Evolutionary conservation across 192 early-diverging fungal species (phyloP).

Genomic region (Dissophora ornata): DNA sequence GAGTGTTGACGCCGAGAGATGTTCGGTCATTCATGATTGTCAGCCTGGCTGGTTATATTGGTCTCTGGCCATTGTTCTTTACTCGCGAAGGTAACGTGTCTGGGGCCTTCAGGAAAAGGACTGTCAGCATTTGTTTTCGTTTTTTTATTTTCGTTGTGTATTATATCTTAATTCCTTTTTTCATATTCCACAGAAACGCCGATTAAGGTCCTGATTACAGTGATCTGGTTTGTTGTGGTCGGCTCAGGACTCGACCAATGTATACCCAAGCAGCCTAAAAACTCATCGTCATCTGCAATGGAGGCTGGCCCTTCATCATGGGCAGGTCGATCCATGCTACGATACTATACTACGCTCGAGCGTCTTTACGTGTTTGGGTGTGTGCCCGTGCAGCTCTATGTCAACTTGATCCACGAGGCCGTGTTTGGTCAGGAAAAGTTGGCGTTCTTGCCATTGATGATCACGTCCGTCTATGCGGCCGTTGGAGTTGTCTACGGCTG

Average conservation of each 20-base stretch:
- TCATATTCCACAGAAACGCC: conserved; percentile 48
- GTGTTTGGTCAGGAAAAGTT: conserved; percentile 63
- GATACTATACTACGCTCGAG: conserved; percentile 55
- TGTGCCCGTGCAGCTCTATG: conserved; percentile 65
- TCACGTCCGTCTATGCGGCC: conserved; percentile 81
- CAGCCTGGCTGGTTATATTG: conserved; percentile 68
- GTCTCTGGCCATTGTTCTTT: conserved; percentile 81
- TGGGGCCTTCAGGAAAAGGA: not conserved
- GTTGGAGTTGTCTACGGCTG: conserved; percentile 81
- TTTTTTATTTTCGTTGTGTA: not conserved
- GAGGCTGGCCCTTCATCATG: conserved; percentile 6
- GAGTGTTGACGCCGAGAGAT: conserved; percentile 46
- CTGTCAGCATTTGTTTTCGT: not conserved
- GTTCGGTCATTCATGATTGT: conserved; percentile 73
- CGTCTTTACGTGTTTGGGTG: conserved; percentile 68
- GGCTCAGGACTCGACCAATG: conserved; percentile 49
- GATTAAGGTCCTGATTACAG: conserved; percentile 58
- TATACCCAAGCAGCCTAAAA: conserved; percentile 33
- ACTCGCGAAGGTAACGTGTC: conserved; percentile 64
- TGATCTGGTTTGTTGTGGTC: conserved; percentile 56
- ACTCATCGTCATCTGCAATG: not conserved
- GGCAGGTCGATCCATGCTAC: conserved; percentile 14
- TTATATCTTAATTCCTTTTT: too few relatives aligned
- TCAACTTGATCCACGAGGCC: conserved; percentile 63
- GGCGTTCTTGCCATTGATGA: conserved; percentile 85